Conservation (phyloP, 805 yeast species). For the Ogataea allantospora region DNA sequence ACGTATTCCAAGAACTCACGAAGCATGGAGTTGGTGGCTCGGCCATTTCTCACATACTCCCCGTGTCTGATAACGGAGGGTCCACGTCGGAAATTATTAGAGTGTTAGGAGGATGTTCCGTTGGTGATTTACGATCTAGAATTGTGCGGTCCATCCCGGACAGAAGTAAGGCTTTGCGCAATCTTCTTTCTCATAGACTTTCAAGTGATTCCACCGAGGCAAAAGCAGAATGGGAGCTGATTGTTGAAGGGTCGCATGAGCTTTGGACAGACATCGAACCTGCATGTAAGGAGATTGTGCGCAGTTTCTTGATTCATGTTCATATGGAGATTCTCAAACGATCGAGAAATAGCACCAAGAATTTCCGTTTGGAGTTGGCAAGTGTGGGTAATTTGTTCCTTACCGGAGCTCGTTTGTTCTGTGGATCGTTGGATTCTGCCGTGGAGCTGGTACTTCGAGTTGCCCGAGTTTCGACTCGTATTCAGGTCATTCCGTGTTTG, state of each 20-base stretch:
- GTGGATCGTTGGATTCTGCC: conserved; percentile 83
- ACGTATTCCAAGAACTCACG: conserved; percentile 48
- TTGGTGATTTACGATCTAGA: conserved; percentile 87
- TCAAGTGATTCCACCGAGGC: conserved; percentile 51
- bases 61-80: conserved; percentile 92
- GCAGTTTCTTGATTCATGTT: conserved; percentile 76
- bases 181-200: conserved; percentile 49
- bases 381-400: conserved; percentile 82
- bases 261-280: conserved; percentile 63
- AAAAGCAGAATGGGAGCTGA: conserved; percentile 65
- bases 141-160: conserved; percentile 70
- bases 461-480: conserved; percentile 50
- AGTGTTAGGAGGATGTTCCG: conserved; percentile 91
- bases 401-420: conserved; percentile 76
- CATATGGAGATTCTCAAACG: conserved; percentile 75
- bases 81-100: conserved; percentile 86
- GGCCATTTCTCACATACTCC: conserved; percentile 62
- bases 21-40: background rate
- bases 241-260: conserved; percentile 76
- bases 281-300: conserved; percentile 64
- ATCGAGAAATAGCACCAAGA: conserved; percentile 51
- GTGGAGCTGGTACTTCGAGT: conserved; percentile 71
- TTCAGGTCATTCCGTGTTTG: conserved; percentile 72
- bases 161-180: conserved; percentile 36
- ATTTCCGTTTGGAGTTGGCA: conserved; percentile 73